phyloP scores from a whole-genome alignment of 2,329 filamentous ascomycete species.

The Alternaria postmessia region DNA sequence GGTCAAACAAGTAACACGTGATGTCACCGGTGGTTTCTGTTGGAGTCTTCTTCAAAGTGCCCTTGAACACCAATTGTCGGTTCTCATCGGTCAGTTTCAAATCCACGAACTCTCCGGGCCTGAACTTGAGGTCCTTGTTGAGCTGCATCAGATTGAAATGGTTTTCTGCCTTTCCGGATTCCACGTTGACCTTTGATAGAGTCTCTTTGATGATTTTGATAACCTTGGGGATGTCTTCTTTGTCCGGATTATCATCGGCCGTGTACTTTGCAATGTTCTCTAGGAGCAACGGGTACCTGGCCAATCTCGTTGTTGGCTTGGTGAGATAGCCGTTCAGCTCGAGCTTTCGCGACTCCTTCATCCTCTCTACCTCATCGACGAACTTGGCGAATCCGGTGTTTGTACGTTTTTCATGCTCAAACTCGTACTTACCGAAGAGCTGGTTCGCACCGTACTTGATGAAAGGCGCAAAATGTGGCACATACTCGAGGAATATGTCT shows the following conservation, averaged over 20 bases:
- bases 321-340: slow-evolving; percentile 98
- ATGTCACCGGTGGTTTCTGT: slow-evolving; percentile 85
- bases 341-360: slow-evolving; percentile 95
- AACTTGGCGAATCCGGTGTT: slow-evolving; percentile 89
- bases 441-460: slow-evolving; percentile 97
- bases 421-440: slow-evolving; percentile 95
- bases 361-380: slow-evolving; percentile 93
- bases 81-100: slow-evolving; percentile 93
- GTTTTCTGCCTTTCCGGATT: slow-evolving; percentile 97
- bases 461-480: slow-evolving; percentile 92
- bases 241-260: slow-evolving; percentile 86
- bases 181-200: slow-evolving; percentile 86
- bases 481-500: slow-evolving; percentile 92
- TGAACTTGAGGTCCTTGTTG: slow-evolving; percentile 90
- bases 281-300: slow-evolving; percentile 88
- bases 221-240: slow-evolving; percentile 89
- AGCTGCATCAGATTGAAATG: slow-evolving; percentile 93
- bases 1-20: slow-evolving; percentile 94
- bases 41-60: slow-evolving; percentile 88
- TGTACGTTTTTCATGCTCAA: slow-evolving; percentile 90
- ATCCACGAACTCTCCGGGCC: slow-evolving; percentile 88
- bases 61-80: slow-evolving; percentile 93
- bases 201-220: slow-evolving; percentile 87
- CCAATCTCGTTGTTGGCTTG: slow-evolving; percentile 94
- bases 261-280: slow-evolving; percentile 94